Conservation (phyloP, 306 rosid species). For the Vicia villosa region DNA sequence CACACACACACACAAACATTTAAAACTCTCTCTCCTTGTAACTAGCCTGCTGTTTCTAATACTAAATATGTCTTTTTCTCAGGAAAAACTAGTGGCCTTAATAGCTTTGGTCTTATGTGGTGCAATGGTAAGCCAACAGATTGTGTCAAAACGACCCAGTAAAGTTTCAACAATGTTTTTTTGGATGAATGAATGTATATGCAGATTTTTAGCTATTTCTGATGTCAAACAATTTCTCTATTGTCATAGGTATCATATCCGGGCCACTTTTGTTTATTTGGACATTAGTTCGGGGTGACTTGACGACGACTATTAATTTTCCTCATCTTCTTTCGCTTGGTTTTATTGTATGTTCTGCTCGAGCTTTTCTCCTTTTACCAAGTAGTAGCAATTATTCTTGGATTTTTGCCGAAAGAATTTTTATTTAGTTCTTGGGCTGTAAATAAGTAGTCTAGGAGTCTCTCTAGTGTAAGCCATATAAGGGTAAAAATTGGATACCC, state of each 20-base stretch:
- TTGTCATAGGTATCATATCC: constrained; percentile 66
- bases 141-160: constrained; percentile 23
- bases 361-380: constrained; percentile 27
- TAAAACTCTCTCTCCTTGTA: constrained; percentile 26
- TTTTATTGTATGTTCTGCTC: constrained; percentile 66
- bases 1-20: background rate
- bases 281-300: constrained; percentile 81
- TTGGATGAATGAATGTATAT: background rate
- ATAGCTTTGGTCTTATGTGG: constrained; percentile 99
- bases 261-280: constrained; percentile 74
- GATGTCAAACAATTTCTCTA: background rate
- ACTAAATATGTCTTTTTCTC: constrained; percentile 37
- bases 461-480: constrained; percentile 20
- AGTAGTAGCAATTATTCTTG: constrained; percentile 1
- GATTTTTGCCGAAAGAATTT: background rate
- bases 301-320: constrained; percentile 67
- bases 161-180: background rate
- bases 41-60: constrained; percentile 35
- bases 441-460: constrained; percentile 16
- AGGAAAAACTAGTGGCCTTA: constrained; percentile 97
- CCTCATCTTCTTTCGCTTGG: constrained; percentile 80
- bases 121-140: constrained; percentile 73
- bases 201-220: constrained; percentile 17
- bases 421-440: constrained; percentile 11
- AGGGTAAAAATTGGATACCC: background rate